phyloP scores from a whole-genome alignment of 2,329 filamentous ascomycete species.

The Pseudogymnoascus sp. region DNA sequence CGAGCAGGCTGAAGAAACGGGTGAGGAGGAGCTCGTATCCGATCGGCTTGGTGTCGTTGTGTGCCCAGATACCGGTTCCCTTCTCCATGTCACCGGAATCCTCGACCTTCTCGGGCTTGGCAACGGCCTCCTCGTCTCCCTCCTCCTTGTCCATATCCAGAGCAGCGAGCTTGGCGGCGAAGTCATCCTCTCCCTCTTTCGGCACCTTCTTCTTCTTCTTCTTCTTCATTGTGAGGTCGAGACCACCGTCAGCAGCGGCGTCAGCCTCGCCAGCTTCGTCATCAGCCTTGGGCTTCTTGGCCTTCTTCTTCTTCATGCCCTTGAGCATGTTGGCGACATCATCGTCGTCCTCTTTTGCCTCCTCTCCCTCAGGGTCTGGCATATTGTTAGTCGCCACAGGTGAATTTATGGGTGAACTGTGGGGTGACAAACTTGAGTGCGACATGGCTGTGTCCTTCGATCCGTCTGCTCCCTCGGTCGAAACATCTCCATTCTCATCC shows the following conservation, averaged over 20 bases:
- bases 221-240: slow-evolving; percentile 32
- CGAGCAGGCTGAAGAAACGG: slow-evolving; percentile 90
- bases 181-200: slow-evolving; percentile 20
- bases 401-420: slow-evolving; percentile 45
- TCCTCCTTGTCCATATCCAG: slow-evolving; percentile 19
- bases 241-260: slow-evolving; percentile 40
- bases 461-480: slow-evolving; percentile 62
- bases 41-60: slow-evolving; percentile 44
- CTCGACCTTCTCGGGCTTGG: slow-evolving; percentile 42
- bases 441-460: slow-evolving; percentile 75
- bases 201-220: slow-evolving; percentile 13
- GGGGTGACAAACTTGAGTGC: slow-evolving; percentile 63
- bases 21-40: slow-evolving; percentile 77
- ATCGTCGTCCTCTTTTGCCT: slow-evolving; percentile 32
- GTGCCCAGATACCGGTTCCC: slow-evolving; percentile 12
- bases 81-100: slow-evolving; percentile 12
- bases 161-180: slow-evolving; percentile 28
- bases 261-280: slow-evolving; percentile 53
- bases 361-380: slow-evolving; percentile 32
- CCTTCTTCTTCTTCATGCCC: slow-evolving; percentile 79
- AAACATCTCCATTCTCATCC: slow-evolving; percentile 81
- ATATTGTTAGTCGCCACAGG: slow-evolving; percentile 41
- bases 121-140: slow-evolving; percentile 33
- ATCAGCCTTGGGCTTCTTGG: slow-evolving; percentile 62
- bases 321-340: slow-evolving; percentile 63